Evolutionary conservation across 139 green algal species (phyloP), one percentile per base, ranked within the genome.

Genomic region (Volvox africanus): DNA sequence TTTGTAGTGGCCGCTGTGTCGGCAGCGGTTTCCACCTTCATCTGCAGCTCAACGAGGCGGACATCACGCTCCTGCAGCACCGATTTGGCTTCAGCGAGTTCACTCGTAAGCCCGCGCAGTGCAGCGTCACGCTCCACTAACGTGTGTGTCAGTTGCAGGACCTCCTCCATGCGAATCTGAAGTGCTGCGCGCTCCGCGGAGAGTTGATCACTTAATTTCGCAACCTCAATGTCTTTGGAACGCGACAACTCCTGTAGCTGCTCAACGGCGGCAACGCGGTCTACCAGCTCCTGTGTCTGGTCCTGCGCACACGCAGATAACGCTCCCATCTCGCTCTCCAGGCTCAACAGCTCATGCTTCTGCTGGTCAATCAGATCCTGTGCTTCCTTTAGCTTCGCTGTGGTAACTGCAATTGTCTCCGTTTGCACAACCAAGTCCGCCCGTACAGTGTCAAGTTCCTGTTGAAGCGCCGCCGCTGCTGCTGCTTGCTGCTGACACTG

Each of bases 311-410:
- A 22, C 26, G 68, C 84, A 2, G 14, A 61, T 0, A 75, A 73
- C 44, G 18, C 30, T 5, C 73, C 86, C 13, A 90, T 75, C 55
- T 85, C 32, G 20, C 22, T 61, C 22, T 84, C 30, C 73, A 90
- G 21, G 2, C 3, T 2, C 0, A 32, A 55, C 16, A 89, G 35
- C 85, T 36, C 55, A 20, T 12, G 82, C 55, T 61, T 37, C 14
- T 76, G 81, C 61, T 87, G 61, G 3, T 12, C 13, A 61, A 68
- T 68, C 1, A 61, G 0, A 1, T 28, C 61, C 17, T 68, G 81
- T 0, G 80, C 80, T 9, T 28, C 80, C 14, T 44, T 30, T 24
- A 86, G 37, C 50, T 86, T 71, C 1, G 12, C 28, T 17, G 22
- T 73, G 26, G 71, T 24, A 5, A 13, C 11, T 17, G 67, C 36